These are phyloP conservation scores for Xerocomus nothofagi DNA, from an alignment of 1,284 basidiomycete genomes.

Conservation along the genomic window DNA sequence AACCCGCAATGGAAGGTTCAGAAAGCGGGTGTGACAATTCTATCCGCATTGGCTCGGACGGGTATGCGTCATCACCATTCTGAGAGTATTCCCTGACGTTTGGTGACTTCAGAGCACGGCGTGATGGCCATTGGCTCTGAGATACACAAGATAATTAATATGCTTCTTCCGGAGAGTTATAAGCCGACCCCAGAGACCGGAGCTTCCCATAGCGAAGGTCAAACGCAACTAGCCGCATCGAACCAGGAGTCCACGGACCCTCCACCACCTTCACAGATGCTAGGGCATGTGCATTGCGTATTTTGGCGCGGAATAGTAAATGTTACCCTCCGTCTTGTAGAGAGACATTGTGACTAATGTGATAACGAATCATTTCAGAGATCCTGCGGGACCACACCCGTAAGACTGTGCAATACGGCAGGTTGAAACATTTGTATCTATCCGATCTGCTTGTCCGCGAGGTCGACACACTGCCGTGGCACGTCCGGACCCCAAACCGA, in stretches of 20 bases:
- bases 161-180: slow-evolving; percentile 21
- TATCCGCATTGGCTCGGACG: slow-evolving; percentile 26
- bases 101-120: slow-evolving; percentile 19
- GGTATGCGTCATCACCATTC: neutral
- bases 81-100: neutral
- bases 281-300: slow-evolving; percentile 27
- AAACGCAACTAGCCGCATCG: no score
- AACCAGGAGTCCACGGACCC: no score
- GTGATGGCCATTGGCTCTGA: slow-evolving; percentile 4
- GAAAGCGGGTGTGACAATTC: slow-evolving; percentile 26
- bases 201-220: no score
- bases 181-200: no score
- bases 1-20: slow-evolving; percentile 19
- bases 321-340: neutral
- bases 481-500: slow-evolving; percentile 21
- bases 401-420: slow-evolving; percentile 12
- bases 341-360: neutral
- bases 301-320: slow-evolving; percentile 18
- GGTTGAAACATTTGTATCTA: slow-evolving; percentile 21
- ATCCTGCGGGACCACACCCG: slow-evolving; percentile 8
- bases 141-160: slow-evolving; percentile 16
- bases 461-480: slow-evolving; percentile 16
- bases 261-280: slow-evolving; percentile 23
- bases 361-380: slow-evolving; percentile 8
- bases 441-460: slow-evolving; percentile 19